Evolutionary conservation across 1,284 basidiomycete species (phyloP).

Genomic region (Cryptococcus sp.): DNA sequence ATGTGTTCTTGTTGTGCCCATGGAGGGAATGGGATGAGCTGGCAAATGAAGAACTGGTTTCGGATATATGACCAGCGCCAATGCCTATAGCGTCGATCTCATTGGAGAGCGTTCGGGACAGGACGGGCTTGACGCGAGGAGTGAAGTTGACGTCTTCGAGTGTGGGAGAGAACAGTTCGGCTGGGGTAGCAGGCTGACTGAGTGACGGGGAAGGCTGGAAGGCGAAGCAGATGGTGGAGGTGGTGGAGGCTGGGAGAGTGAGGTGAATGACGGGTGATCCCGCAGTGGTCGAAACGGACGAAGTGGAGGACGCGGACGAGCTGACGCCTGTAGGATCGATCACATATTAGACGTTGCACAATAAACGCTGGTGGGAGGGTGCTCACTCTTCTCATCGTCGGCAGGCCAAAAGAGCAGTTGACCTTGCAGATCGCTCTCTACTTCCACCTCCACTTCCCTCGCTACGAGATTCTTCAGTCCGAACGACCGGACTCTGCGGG

Average conservation of each 20-base stretch:
- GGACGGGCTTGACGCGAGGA: conserved; percentile 34
- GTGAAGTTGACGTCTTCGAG: conserved; percentile 39
- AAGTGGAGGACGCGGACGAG: conserved; percentile 37
- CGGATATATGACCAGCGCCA: conserved; percentile 9
- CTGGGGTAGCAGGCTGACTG: conserved; percentile 18
- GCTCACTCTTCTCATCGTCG: conserved; percentile 40
- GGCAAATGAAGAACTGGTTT: conserved; percentile 17
- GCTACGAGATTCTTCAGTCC: conserved; percentile 39
- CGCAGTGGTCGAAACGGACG: conserved; percentile 28
- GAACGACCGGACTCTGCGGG: conserved; percentile 40
- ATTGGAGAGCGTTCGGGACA: conserved; percentile 20
- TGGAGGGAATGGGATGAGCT: conserved; percentile 22
- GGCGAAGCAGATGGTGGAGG: conserved; percentile 35
- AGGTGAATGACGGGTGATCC: conserved; percentile 26
- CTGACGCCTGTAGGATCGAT: conserved; percentile 13
- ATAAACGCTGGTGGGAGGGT: neutral
- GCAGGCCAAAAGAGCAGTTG: conserved; percentile 44
- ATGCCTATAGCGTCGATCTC: conserved; percentile 18
- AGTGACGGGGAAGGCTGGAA: conserved; percentile 31
- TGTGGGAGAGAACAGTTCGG: conserved; percentile 14
- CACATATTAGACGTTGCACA: neutral
- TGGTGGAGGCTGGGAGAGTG: conserved; percentile 24
- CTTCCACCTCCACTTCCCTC: conserved; percentile 33
- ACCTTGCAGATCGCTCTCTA: conserved; percentile 40
- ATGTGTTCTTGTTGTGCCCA: conserved; percentile 10